Evolutionary conservation across 768 basidiomycete species (phyloP).

Genomic region (Hericium rajendrae): DNA sequence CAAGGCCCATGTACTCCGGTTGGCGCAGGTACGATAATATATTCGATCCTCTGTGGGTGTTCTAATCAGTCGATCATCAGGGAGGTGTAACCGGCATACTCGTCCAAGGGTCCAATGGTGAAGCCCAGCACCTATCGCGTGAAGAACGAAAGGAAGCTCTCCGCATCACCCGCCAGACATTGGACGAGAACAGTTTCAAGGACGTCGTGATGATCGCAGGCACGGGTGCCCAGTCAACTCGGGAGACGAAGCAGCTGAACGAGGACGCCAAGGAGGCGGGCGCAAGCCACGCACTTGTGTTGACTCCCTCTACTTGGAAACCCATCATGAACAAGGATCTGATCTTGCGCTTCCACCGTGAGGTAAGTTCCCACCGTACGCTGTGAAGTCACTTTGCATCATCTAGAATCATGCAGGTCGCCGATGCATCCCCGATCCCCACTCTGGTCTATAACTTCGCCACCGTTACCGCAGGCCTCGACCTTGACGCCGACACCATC

Average conservation of each 20-base stretch:
- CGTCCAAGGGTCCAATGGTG: constrained; percentile 67
- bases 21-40: constrained; percentile 45
- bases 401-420: constrained; percentile 35
- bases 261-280: constrained; percentile 71
- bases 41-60: constrained; percentile 3
- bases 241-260: constrained; percentile 64
- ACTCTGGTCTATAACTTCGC: constrained; percentile 85
- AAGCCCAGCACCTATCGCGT: constrained; percentile 68
- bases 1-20: constrained; percentile 58
- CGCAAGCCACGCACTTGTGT: constrained; percentile 69
- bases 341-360: constrained; percentile 56
- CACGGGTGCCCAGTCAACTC: constrained; percentile 72
- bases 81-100: constrained; percentile 66
- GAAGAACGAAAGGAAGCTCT: constrained; percentile 62
- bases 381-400: background rate
- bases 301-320: constrained; percentile 66
- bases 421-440: constrained; percentile 58
- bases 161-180: constrained; percentile 52
- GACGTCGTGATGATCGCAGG: constrained; percentile 70
- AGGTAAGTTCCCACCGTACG: constrained; percentile 27
- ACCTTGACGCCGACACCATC: constrained; percentile 76
- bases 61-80: constrained; percentile 25
- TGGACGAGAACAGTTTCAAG: constrained; percentile 63
- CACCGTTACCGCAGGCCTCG: constrained; percentile 67
- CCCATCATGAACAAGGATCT: constrained; percentile 52